Percentiles rank a stretch among this genome's conserved stretches.
Evolutionary conservation across 108 stramenopile genomes (phyloP).

Genomic region (Chaetoceros tenuissimus): DNA sequence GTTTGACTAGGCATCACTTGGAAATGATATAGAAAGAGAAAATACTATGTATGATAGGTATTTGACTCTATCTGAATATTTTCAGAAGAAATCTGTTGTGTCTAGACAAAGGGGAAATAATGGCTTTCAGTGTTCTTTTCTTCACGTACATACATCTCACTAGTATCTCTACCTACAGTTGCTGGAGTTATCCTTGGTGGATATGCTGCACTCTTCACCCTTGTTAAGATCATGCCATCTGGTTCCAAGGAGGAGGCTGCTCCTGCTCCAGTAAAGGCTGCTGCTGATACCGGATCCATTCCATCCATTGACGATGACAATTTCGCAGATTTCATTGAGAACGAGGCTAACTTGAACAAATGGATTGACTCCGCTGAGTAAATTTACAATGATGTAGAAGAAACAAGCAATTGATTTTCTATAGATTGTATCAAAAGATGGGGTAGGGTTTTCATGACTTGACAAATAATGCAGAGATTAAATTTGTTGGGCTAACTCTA

Average conservation of each 20-base stretch:
- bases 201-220: constrained; percentile 46
- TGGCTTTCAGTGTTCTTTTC: not conserved
- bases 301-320: constrained; percentile 36
- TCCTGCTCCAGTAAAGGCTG: not conserved
- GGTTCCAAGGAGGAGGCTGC: not conserved
- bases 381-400: not conserved
- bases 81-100: constrained; percentile 18
- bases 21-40: not conserved
- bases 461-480: no score
- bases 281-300: not conserved
- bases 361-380: not conserved
- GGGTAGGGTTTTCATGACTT: no score
- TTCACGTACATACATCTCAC: not conserved
- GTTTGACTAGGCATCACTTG: not conserved
- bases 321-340: constrained; percentile 34
- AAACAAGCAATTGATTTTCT: no score
- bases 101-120: not conserved
- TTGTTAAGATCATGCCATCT: constrained; percentile 3
- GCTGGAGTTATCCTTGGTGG: constrained; percentile 67
- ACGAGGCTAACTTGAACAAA: constrained; percentile 20
- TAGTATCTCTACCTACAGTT: constrained; percentile 47
- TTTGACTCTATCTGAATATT: not conserved
- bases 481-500: no score
- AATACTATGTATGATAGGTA: not conserved
- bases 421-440: no score